Evolutionary conservation across 768 basidiomycete species (phyloP).

Genomic region (Pulveroboletus sp.): DNA sequence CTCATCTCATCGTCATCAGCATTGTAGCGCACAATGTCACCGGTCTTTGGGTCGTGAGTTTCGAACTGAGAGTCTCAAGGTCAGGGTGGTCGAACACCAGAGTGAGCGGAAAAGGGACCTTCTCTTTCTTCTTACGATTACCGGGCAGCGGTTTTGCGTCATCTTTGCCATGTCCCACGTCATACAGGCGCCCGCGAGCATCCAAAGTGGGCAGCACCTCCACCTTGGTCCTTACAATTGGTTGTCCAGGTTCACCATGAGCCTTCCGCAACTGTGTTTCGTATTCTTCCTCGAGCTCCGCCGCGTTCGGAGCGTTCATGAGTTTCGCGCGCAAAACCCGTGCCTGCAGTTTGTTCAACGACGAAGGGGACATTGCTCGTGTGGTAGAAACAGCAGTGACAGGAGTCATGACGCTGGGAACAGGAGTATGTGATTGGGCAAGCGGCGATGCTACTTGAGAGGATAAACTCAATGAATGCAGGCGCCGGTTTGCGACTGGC

Average conservation of each 20-base stretch:
- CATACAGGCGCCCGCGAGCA: constrained; percentile 79
- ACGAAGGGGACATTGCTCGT: constrained; percentile 64
- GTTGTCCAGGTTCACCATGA: constrained; percentile 39
- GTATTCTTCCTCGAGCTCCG: constrained; percentile 78
- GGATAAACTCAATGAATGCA: constrained; percentile 58
- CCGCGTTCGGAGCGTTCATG: constrained; percentile 74
- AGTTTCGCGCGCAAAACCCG: constrained; percentile 89
- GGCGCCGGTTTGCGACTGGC: constrained; percentile 42
- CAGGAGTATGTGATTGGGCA: constrained; percentile 68
- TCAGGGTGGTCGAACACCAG: neutral
- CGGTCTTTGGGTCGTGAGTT: constrained; percentile 85
- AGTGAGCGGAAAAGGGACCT: constrained; percentile 35
- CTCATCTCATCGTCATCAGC: constrained; percentile 86
- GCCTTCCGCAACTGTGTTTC: constrained; percentile 58
- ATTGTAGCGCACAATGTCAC: constrained; percentile 84
- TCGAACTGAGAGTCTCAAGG: constrained; percentile 52
- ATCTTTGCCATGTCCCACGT: constrained; percentile 77
- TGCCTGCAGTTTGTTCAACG: constrained; percentile 89
- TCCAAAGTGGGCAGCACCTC: constrained; percentile 90
- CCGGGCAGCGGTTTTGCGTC: constrained; percentile 51
- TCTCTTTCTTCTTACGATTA: constrained; percentile 76
- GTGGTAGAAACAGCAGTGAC: constrained; percentile 26
- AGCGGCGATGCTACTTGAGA: constrained; percentile 58
- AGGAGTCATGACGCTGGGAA: constrained; percentile 87
- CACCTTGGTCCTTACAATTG: constrained; percentile 52